These are phyloP conservation scores for Naganishia sp. DNA, from an alignment of 1,284 basidiomycete species.

Conservation along the genomic window DNA sequence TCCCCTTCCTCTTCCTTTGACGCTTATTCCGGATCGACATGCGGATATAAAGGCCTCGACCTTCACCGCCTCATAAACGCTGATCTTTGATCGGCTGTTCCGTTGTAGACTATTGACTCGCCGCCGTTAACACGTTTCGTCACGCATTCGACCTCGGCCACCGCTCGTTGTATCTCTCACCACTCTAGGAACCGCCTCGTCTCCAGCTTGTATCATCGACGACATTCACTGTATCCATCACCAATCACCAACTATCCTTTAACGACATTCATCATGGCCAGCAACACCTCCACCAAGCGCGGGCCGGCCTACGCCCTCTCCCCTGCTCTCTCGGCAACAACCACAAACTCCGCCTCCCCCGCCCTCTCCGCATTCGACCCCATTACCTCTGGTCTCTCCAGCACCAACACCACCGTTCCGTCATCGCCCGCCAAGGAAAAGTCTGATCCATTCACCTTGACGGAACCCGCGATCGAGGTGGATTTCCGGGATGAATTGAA, in stretches of 20 bases:
- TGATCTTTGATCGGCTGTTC: slow-evolving; percentile 6
- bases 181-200: background rate
- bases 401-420: slow-evolving; percentile 17
- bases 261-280: background rate
- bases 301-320: background rate
- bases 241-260: background rate
- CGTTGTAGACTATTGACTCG: slow-evolving; percentile 9
- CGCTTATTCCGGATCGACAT: background rate
- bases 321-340: slow-evolving; percentile 10
- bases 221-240: background rate
- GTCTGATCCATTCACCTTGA: slow-evolving; percentile 15
- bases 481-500: background rate
- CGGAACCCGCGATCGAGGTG: background rate
- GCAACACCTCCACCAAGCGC: background rate
- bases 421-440: slow-evolving; percentile 25
- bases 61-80: background rate
- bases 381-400: slow-evolving; percentile 3
- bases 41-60: background rate
- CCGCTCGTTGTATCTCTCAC: slow-evolving; percentile 1
- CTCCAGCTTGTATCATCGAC: slow-evolving; percentile 2
- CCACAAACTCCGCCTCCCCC: slow-evolving; percentile 13
- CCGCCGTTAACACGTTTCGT: background rate
- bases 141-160: slow-evolving; percentile 4
- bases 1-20: slow-evolving; percentile 2
- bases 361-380: slow-evolving; percentile 26